Percentiles rank a stretch among this genome's conserved stretches.
phyloP scores from a whole-genome alignment of 495 filamentous ascomycete genomes.

The Aspergillus sclerotiicarbonarius region DNA sequence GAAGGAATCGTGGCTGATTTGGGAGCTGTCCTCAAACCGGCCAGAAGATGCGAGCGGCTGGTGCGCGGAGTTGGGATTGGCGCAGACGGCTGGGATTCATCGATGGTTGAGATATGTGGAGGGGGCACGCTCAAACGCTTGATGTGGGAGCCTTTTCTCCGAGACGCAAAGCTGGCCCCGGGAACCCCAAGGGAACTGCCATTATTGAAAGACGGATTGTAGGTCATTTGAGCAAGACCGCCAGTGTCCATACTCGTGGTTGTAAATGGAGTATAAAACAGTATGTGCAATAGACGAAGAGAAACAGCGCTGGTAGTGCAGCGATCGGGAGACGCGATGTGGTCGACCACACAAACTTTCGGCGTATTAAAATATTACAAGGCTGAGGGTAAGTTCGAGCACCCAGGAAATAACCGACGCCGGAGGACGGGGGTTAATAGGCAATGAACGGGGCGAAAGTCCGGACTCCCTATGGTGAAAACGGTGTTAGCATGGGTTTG shows the following conservation, averaged over 20 bases:
- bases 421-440: slow-evolving; percentile 13
- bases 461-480: slow-evolving; percentile 17
- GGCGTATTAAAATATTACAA: slow-evolving; percentile 42
- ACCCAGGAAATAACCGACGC: slow-evolving; percentile 17
- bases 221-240: slow-evolving; percentile 99
- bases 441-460: slow-evolving; percentile 19
- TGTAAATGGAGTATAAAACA: slow-evolving; percentile 22
- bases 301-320: slow-evolving; percentile 21
- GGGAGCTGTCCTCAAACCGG: slow-evolving; percentile 88
- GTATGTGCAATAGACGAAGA: slow-evolving; percentile 38
- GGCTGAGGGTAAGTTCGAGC: slow-evolving; percentile 21
- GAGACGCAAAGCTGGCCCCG: slow-evolving; percentile 76
- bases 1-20: slow-evolving; percentile 78
- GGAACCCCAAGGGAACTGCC: slow-evolving; percentile 67
- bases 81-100: slow-evolving; percentile 58
- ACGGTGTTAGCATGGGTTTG: slow-evolving; percentile 15
- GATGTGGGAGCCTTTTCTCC: slow-evolving; percentile 75
- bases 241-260: slow-evolving; percentile 91
- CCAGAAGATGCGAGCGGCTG: slow-evolving; percentile 90
- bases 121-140: slow-evolving; percentile 74
- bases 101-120: slow-evolving; percentile 60
- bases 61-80: slow-evolving; percentile 74
- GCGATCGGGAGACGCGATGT: slow-evolving; percentile 17
- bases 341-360: slow-evolving; percentile 32
- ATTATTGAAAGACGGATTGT: slow-evolving; percentile 69